Percentiles rank a stretch among this genome's conserved stretches.
These are phyloP conservation scores for Fennellomyces sp. DNA, from an alignment of 371 early-diverging fungal genomes.

Conservation along the genomic window DNA sequence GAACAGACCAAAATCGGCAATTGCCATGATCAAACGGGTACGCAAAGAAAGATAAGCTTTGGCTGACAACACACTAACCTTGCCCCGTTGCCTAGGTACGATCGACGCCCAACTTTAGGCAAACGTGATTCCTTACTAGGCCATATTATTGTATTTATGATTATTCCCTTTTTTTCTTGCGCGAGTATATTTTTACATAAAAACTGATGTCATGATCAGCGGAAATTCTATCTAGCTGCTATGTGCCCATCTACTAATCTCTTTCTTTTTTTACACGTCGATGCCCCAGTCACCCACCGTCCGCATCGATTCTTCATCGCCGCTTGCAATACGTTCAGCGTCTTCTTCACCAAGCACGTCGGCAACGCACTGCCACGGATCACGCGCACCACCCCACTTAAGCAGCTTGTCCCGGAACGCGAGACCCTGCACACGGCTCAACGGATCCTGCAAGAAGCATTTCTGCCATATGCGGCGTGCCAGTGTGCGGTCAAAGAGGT, in stretches of 20 bases:
- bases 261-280: conserved; percentile 27
- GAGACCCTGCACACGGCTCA: conserved; percentile 61
- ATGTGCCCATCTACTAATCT: not conserved
- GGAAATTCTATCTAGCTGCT: too few relatives aligned
- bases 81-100: too few relatives aligned
- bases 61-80: too few relatives aligned
- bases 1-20: not conserved
- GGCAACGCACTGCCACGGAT: conserved; percentile 86
- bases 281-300: conserved; percentile 80
- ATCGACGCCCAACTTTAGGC: not conserved
- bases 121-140: too few relatives aligned
- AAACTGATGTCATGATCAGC: too few relatives aligned
- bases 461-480: conserved; percentile 78
- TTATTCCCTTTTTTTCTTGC: too few relatives aligned
- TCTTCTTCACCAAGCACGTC: conserved; percentile 62
- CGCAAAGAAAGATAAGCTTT: too few relatives aligned
- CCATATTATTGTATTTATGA: too few relatives aligned
- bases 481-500: conserved; percentile 87
- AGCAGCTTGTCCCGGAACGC: conserved; percentile 75
- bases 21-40: not conserved
- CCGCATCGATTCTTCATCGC: conserved; percentile 72
- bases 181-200: too few relatives aligned
- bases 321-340: conserved; percentile 61
- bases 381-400: conserved; percentile 92
- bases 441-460: conserved; percentile 65